phyloP scores from a whole-genome alignment of 2,329 filamentous ascomycete genomes.

The Truncatella angustata region DNA sequence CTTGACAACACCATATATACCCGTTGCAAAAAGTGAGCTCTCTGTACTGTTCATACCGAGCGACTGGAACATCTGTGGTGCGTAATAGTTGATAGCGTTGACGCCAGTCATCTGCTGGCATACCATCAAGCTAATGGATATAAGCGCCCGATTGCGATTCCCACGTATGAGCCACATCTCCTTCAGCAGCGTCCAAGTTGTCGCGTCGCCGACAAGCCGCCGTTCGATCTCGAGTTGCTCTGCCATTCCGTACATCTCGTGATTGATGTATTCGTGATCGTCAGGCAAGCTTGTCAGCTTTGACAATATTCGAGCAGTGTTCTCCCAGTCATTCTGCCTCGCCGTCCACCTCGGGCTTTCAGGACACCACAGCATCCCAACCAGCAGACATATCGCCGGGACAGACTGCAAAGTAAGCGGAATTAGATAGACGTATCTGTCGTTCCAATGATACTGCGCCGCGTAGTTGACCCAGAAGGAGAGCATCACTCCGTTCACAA shows the following conservation, averaged over 20 bases:
- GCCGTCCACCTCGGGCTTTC: slow-evolving; percentile 66
- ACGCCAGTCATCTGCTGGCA: slow-evolving; percentile 52
- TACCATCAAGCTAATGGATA: slow-evolving; percentile 49
- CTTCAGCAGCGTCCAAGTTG: slow-evolving; percentile 39
- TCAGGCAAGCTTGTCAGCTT: slow-evolving; percentile 51
- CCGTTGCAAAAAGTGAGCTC: slow-evolving; percentile 67
- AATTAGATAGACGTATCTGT: slow-evolving; percentile 50
- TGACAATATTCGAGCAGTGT: slow-evolving; percentile 54
- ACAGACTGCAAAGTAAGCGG: slow-evolving; percentile 65
- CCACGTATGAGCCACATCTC: slow-evolving; percentile 29
- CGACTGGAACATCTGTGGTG: slow-evolving; percentile 66
- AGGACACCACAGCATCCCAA: slow-evolving; percentile 59
- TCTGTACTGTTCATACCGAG: slow-evolving; percentile 58
- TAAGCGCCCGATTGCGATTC: slow-evolving; percentile 48
- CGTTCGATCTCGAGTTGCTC: slow-evolving; percentile 48
- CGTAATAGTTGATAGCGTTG: slow-evolving; percentile 60
- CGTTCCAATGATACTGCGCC: slow-evolving; percentile 40
- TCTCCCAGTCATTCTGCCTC: slow-evolving; percentile 66
- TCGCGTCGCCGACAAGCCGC: slow-evolving; percentile 45
- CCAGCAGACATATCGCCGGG: slow-evolving; percentile 59
- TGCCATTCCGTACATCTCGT: slow-evolving; percentile 44
- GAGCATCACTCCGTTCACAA: slow-evolving; percentile 24
- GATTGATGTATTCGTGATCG: slow-evolving; percentile 51
- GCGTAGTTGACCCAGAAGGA: slow-evolving; percentile 53
- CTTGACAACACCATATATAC: slow-evolving; percentile 72